Evolutionary conservation across 73 alveolate genomes (phyloP), one percentile per base, ranked within the genome.

Genomic region (Breviolum minutum): DNA sequence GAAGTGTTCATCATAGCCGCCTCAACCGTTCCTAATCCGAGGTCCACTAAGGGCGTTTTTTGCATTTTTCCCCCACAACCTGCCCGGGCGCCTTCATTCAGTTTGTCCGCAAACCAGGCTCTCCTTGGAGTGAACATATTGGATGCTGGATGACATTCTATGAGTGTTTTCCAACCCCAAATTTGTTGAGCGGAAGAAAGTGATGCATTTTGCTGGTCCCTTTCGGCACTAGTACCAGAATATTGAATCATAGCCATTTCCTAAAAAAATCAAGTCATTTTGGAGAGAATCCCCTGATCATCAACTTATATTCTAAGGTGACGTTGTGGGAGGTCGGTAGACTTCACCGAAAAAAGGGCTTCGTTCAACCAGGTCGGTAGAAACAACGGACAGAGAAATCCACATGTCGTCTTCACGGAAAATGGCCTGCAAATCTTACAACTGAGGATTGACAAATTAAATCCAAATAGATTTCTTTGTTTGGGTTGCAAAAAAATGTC

Each of bases 31-130:
- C 77, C 77, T 68, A 68, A 17, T 2, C n/a, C 77, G 77, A 68
- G 17, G 77, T 14, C n/a, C 77, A 68, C 6, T 14, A 6, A 68
- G 77, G n/a, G 0, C 77, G 77, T 22, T 14, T 22, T 14, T 17
- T 22, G 4, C 17, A 68, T 22, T 40, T 40, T 40, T 40, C 54
- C 54, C 77, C 24, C 24, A 1, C 77, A 68, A 22, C 54, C 54
- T 40, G 54, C 54, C n/a, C n/a, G n/a, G 54, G 40, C 82, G 30
- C 82, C 82, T 79, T 32, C 87, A 30, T 79, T 27, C 22, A 79
- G 29, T 8, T 79, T 62, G 27, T 79, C 87, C 30, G 87, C 87
- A 62, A 79, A 32, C 66, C 87, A 79, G 4, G 87, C 87, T 79
- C 87, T 79, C 87, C 87, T 40, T 79, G 22, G 63, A 11, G 29